phyloP scores from a whole-genome alignment of 202 grass and related monocot genomes.

The Zizania palustris region DNA sequence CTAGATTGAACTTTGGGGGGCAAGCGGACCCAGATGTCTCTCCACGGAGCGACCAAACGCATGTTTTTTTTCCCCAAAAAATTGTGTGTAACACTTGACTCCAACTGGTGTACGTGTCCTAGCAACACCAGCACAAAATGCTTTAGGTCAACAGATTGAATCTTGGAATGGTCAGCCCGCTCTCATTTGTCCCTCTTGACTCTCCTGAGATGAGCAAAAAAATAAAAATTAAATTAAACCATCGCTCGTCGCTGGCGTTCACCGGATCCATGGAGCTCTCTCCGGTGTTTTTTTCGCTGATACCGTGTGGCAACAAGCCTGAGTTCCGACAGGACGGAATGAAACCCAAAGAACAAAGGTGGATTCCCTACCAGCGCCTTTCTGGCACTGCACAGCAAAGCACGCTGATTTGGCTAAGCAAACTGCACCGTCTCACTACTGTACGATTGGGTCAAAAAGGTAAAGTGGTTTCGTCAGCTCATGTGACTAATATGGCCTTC shows the following conservation, averaged over 20 bases:
- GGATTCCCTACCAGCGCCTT: constrained; percentile 26
- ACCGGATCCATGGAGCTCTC: not conserved
- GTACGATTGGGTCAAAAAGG: not conserved
- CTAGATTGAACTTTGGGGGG: too few species aligned
- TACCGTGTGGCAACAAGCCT: not conserved
- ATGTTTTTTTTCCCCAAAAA: too few species aligned
- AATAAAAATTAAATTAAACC: not conserved
- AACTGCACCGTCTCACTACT: not conserved
- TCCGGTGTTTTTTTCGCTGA: not conserved
- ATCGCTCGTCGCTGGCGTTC: not conserved
- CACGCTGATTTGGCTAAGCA: not conserved
- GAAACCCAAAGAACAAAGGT: constrained; percentile 1
- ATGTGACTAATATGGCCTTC: not conserved
- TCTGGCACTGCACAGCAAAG: constrained; percentile 13
- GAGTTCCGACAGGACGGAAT: not conserved
- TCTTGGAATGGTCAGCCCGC: not conserved
- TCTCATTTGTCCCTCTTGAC: not conserved
- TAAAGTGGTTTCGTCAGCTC: not conserved
- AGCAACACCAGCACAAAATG: not conserved
- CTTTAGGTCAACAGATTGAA: not conserved
- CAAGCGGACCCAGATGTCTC: too few species aligned
- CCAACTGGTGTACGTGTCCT: not conserved
- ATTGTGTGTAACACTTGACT: too few species aligned
- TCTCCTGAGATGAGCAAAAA: not conserved
- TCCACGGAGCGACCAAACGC: too few species aligned